Base-by-base conservation (phyloP, 2,329 filamentous ascomycete species). In the Lasiodiplodia hormozganensis region DNA sequence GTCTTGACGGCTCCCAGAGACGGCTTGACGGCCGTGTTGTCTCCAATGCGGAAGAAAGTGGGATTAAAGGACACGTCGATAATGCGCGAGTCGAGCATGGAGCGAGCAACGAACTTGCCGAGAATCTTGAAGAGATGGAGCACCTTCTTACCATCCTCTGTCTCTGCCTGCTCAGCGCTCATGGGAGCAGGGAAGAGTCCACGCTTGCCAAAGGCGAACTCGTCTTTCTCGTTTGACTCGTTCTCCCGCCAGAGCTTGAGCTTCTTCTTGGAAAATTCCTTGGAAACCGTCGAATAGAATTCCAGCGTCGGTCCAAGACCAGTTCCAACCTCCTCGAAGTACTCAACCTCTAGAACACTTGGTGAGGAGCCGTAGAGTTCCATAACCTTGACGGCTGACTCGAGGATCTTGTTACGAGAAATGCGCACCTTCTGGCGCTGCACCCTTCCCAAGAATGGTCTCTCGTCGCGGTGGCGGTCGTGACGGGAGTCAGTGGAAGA, bases 401-500 rank as follows among this genome's bases (percentile, higher is more conserved):
- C 96, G 8, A 99, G 85, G 56, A 99, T 97, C 74, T 96, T 94
- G n/a, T 89, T 89, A 53, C 96, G 89, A 5, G 95, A 97, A 70
- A 99, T 98, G 54, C 96, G 91, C n/a, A 99, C 95, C 80, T 99
- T 99, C 76, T 99, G 96, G 68, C 96, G 90, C 78, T 98, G 96
- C 1, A 97, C 86, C 52, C 95, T 88, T 16, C 96, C 96, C 2
- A 98, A 84, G 85, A 96, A 97, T 2, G 94, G 94, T 14, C 94
- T 88, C 71, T 98, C 94, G 73, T 98, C 95, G 58, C 93, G 87
- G 70, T 89, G 91, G 65, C 94, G 90, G 74, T 97, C 92, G 65
- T 92, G 89, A 52, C 95, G 88, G 68, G 87, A 89, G 69, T 97
- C 94, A 71, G 93, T 94, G 25, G 90, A 88, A 25, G 89, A 88